Percentiles rank a stretch among this genome's conserved stretches.
Evolutionary conservation across 192 early-diverging fungal species (phyloP).

Genomic region (Entomortierella beljakovae): DNA sequence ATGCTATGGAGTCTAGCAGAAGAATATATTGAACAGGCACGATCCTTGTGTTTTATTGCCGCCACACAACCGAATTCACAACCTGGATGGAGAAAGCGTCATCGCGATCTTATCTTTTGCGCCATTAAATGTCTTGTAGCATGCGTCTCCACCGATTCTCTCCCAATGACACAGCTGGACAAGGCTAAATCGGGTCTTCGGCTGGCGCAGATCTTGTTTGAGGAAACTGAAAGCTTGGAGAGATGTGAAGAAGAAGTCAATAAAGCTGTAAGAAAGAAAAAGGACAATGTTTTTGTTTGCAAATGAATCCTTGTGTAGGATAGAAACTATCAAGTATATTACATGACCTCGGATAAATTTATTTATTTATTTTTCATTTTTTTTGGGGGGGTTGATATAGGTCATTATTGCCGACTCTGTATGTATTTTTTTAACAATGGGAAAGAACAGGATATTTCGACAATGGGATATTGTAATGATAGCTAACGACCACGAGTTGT

Average conservation of each 20-base stretch:
- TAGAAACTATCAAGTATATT: too few species aligned
- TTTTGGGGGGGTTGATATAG: conserved; percentile 4
- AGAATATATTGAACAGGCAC: conserved; percentile 39
- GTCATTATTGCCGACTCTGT: conserved; percentile 23
- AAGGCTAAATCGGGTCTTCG: conserved; percentile 51
- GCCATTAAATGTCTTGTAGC: conserved; percentile 56
- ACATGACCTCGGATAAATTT: too few species aligned
- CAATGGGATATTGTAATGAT: neutral
- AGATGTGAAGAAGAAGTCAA: conserved; percentile 36
- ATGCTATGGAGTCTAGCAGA: conserved; percentile 42
- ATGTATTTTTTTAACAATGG: neutral
- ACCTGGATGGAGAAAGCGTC: conserved; percentile 29
- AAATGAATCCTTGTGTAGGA: too few species aligned
- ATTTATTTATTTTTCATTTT: neutral
- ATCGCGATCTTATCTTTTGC: conserved; percentile 38
- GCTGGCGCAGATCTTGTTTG: conserved; percentile 55
- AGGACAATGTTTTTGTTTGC: neutral
- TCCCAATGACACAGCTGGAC: conserved; percentile 39
- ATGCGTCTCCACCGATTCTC: conserved; percentile 30
- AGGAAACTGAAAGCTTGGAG: conserved; percentile 53
- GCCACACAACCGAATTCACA: conserved; percentile 40
- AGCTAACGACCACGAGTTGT: too few species aligned
- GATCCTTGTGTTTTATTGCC: conserved; percentile 39
- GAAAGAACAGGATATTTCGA: neutral
- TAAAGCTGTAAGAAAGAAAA: conserved; percentile 32